Evolutionary conservation across 2,329 filamentous ascomycete genomes (phyloP), one percentile per base, ranked within the genome.

Genomic region (Dactylella cylindrospora): DNA sequence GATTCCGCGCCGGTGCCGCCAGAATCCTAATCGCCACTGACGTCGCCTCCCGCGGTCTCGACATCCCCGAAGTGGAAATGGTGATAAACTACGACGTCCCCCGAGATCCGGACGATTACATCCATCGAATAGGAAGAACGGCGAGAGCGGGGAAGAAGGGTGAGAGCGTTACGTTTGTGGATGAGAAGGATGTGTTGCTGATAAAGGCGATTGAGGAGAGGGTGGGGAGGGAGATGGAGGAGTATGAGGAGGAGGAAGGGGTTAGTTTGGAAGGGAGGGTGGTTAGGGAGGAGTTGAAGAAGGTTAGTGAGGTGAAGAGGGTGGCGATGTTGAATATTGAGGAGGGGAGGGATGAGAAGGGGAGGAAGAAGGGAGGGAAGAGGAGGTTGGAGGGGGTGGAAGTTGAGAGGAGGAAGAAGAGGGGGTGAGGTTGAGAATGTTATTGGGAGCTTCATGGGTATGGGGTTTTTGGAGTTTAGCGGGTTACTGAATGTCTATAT

Each of bases 21-120:
- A 81, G 91, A 10, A 86, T 98, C 53, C 80, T 98, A 1, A 87
- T 98, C 8, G 91, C 93, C 1, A 98, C 93, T 0, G 93, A 98
- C 71, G 90, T 98, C 10, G 93, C 93, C 0, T 88, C 90, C 15
- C 82, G 93, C 72, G 93, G 93, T 78, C 81, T 98, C 3, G 93
- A 98, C 75, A 96, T 98, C 64, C 91, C 91, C 1, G 87, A 90
- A 67, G 91, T 97, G 5, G 85, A 81, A 50, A 75, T 97, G 12
- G 93, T 98, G 2, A 77, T 98, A 70, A 97, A 98, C 74, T 98
- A 90, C 74, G 93, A 98, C 71, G 83, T 98, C 0, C 93, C 93
- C 0, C 84, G 91, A n/a, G 89, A 96, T 71, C 89, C 91, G 2
- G 90, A 96, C 72, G 91, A 96, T 74, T 98, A 98, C 73, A 93